Evolutionary conservation across 2,329 filamentous ascomycete genomes (phyloP).

Genomic region (Teratosphaeria epicoccoides): DNA sequence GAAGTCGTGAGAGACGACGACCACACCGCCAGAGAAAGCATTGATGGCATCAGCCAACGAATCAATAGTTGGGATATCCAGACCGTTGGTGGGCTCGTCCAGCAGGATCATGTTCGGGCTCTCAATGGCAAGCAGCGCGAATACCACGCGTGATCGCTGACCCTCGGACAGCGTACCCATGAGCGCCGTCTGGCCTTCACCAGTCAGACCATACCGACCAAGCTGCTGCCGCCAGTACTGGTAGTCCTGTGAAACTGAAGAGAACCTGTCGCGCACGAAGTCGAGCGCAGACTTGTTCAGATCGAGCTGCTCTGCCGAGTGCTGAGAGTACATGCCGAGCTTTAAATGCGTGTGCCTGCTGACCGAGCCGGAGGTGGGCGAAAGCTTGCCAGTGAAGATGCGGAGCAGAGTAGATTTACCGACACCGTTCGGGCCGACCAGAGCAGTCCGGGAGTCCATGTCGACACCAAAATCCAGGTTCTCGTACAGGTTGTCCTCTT

Average conservation of each 20-base stretch:
- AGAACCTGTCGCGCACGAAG: slow-evolving; percentile 94
- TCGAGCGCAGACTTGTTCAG: slow-evolving; percentile 95
- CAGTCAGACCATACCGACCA: slow-evolving; percentile 83
- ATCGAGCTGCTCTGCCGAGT: slow-evolving; percentile 96
- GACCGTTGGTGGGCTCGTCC: slow-evolving; percentile 97
- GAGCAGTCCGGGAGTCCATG: slow-evolving; percentile 95
- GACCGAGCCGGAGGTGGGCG: slow-evolving; percentile 69
- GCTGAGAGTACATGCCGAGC: slow-evolving; percentile 95
- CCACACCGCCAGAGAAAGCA: slow-evolving; percentile 87
- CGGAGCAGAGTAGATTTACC: slow-evolving; percentile 94
- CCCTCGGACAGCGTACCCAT: slow-evolving; percentile 98
- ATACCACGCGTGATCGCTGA: slow-evolving; percentile 96
- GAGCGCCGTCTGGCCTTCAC: slow-evolving; percentile 87
- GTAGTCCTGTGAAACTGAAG: slow-evolving; percentile 83
- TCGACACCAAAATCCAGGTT: slow-evolving; percentile 97
- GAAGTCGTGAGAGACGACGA: slow-evolving; percentile 98
- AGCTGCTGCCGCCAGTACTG: slow-evolving; percentile 99
- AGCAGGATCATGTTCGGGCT: slow-evolving; percentile 94
- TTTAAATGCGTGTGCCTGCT: slow-evolving; percentile 96
- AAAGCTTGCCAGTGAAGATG: slow-evolving; percentile 92
- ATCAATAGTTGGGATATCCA: slow-evolving; percentile 98
- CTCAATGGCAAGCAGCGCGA: slow-evolving; percentile 90
- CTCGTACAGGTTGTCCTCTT: slow-evolving; percentile 87
- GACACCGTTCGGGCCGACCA: slow-evolving; percentile 97
- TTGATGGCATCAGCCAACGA: slow-evolving; percentile 96